Conservation (phyloP, 208 protist species). For the Naegleria fowleri region DNA sequence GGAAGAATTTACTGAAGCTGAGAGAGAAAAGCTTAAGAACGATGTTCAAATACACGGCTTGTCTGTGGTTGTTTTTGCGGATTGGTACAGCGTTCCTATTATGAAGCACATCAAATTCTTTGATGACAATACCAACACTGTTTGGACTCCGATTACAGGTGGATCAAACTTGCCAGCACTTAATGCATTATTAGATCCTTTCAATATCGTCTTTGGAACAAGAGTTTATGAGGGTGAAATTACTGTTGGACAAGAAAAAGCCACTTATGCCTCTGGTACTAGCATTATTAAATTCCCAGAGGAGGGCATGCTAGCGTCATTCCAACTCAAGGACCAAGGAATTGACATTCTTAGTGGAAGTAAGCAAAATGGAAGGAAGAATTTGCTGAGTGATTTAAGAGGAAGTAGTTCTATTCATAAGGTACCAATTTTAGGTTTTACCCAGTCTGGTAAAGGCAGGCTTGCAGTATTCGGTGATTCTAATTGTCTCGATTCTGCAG, state of each 20-base stretch:
- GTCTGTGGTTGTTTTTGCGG: slow-evolving; percentile 70
- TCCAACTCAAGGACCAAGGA: slow-evolving; percentile 36
- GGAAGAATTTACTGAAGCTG: slow-evolving; percentile 61
- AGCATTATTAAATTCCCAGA: slow-evolving; percentile 46
- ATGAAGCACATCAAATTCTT: slow-evolving; percentile 70
- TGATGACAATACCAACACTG: slow-evolving; percentile 71
- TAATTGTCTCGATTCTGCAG: slow-evolving; percentile 51
- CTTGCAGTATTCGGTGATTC: slow-evolving; percentile 61
- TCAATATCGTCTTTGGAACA: slow-evolving; percentile 58
- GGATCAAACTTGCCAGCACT: slow-evolving; percentile 74
- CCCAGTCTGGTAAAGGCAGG: slow-evolving; percentile 35
- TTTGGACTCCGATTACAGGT: slow-evolving; percentile 63
- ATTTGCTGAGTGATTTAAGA: background rate
- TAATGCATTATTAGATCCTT: slow-evolving; percentile 68
- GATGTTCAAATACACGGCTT: slow-evolving; percentile 67
- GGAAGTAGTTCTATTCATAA: background rate
- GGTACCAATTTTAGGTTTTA: background rate
- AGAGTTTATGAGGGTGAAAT: slow-evolving; percentile 23
- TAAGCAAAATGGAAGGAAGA: too few species aligned
- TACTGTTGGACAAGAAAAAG: background rate
- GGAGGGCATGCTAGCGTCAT: slow-evolving; percentile 41
- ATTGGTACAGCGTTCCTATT: slow-evolving; percentile 76
- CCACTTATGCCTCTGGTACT: slow-evolving; percentile 35
- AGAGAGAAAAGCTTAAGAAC: slow-evolving; percentile 58
- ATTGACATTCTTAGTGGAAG: slow-evolving; percentile 24